Conservation (phyloP, 2,329 filamentous ascomycete species). For the Pseudocercospora macadamiae region DNA sequence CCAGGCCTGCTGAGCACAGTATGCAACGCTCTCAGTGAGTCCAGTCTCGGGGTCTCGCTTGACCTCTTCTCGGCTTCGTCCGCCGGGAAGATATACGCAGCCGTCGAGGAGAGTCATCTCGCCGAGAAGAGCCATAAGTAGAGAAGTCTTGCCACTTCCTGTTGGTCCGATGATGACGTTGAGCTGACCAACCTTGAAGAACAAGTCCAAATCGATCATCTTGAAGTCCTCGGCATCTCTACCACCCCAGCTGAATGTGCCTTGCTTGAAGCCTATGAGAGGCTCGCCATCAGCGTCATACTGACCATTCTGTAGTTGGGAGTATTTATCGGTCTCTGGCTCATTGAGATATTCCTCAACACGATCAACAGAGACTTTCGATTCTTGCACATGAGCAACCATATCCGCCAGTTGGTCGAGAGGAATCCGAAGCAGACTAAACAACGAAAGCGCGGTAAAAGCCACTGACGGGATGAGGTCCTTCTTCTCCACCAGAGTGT, state of each 20-base stretch:
- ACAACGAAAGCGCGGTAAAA: slow-evolving; percentile 94
- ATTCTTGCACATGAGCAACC: slow-evolving; percentile 97
- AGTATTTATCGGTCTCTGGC: slow-evolving; percentile 94
- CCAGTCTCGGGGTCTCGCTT: slow-evolving; percentile 79
- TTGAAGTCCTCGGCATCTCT: slow-evolving; percentile 59
- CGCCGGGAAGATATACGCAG: slow-evolving; percentile 81
- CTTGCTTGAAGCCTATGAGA: slow-evolving; percentile 81
- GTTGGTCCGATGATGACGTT: slow-evolving; percentile 94
- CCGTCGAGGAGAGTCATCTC: slow-evolving; percentile 91
- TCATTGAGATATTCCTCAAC: slow-evolving; percentile 92
- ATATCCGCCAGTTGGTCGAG: slow-evolving; percentile 97
- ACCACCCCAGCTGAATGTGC: slow-evolving; percentile 87
- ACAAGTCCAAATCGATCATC: slow-evolving; percentile 79
- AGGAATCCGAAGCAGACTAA: slow-evolving; percentile 88
- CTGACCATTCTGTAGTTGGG: slow-evolving; percentile 74
- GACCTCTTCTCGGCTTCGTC: slow-evolving; percentile 82
- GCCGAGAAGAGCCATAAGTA: slow-evolving; percentile 92
- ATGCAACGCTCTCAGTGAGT: slow-evolving; percentile 88
- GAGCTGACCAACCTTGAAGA: slow-evolving; percentile 81
- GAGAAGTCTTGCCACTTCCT: slow-evolving; percentile 91
- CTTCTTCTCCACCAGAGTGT: slow-evolving; percentile 87
- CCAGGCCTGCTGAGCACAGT: slow-evolving; percentile 97
- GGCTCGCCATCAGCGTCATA: slow-evolving; percentile 69
- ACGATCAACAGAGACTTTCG: slow-evolving; percentile 94
- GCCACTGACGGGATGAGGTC: slow-evolving; percentile 88